phyloP scores from a whole-genome alignment of 192 early-diverging fungal genomes.

The Polychytrium aggregatum region DNA sequence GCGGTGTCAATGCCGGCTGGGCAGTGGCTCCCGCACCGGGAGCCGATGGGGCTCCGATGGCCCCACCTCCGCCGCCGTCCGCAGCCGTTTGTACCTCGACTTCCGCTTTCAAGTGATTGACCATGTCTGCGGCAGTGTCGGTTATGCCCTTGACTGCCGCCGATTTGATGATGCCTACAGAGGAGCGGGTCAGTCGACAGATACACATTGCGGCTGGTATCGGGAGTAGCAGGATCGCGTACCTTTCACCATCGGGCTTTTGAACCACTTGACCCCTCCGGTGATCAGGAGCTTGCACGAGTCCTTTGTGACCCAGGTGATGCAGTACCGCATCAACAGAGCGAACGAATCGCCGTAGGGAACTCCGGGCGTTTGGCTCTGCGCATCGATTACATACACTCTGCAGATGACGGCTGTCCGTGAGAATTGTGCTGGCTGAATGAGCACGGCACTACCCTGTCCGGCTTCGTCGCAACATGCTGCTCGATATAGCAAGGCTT shows the following conservation, averaged over 20 bases:
- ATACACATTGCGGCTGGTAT: background rate
- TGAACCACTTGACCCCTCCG: slow-evolving; percentile 55
- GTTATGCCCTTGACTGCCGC: slow-evolving; percentile 46
- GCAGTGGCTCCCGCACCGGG: background rate
- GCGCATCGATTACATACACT: slow-evolving; percentile 34
- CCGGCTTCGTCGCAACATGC: slow-evolving; percentile 7
- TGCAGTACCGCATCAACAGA: slow-evolving; percentile 50
- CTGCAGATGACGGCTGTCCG: background rate
- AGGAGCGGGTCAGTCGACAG: slow-evolving; percentile 3
- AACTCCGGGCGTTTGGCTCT: slow-evolving; percentile 39
- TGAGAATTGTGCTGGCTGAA: slow-evolving; percentile 2
- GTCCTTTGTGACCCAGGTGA: slow-evolving; percentile 42
- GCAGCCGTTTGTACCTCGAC: slow-evolving; percentile 7
- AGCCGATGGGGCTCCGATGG: background rate
- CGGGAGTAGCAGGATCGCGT: background rate
- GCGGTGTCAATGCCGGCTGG: background rate
- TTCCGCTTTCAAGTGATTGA: slow-evolving; percentile 33
- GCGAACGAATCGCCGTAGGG: slow-evolving; percentile 64
- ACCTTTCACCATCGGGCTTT: slow-evolving; percentile 59
- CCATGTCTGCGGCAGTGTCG: slow-evolving; percentile 33
- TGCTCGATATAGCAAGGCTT: too few species aligned
- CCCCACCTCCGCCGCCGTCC: background rate
- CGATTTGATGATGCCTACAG: slow-evolving; percentile 39
- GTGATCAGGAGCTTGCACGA: slow-evolving; percentile 40
- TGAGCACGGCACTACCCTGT: too few species aligned